Percentiles rank a stretch among this genome's conserved stretches.
These are phyloP conservation scores for Eucalyptus marginata DNA, from an alignment of 345 rosid genomes.

Conservation along the genomic window DNA sequence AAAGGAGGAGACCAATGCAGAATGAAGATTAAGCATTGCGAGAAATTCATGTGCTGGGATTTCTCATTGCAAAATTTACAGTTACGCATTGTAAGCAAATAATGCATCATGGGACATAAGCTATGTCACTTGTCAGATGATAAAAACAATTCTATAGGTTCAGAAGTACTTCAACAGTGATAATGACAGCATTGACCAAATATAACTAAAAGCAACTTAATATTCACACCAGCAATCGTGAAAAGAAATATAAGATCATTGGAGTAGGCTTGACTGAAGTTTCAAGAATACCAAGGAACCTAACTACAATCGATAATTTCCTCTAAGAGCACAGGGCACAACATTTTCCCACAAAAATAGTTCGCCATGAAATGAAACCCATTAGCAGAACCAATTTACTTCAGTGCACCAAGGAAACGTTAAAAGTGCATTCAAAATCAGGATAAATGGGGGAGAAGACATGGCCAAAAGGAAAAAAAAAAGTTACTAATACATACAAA, in stretches of 20 bases:
- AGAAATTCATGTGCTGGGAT: background rate
- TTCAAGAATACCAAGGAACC: background rate
- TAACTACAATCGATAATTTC: background rate
- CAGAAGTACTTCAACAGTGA: background rate
- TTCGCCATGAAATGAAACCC: background rate
- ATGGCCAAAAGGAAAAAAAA: background rate
- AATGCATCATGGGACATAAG: background rate
- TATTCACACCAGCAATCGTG: background rate
- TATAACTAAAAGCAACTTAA: background rate
- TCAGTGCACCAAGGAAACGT: background rate
- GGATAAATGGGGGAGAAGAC: background rate
- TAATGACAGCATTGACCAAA: background rate
- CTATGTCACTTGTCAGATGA: background rate
- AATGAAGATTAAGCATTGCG: background rate
- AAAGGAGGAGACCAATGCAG: background rate
- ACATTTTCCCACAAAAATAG: background rate
- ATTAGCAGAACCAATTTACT: background rate
- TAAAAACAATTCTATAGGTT: background rate
- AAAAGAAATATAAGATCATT: background rate
- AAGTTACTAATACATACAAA: conserved; percentile 28
- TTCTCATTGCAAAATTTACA: background rate
- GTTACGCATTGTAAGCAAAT: background rate
- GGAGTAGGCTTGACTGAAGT: background rate
- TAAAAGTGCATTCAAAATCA: background rate
- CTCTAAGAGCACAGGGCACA: background rate